Conservation (phyloP, 495 filamentous ascomycete genomes). For the Talaromyces wortmannii region DNA sequence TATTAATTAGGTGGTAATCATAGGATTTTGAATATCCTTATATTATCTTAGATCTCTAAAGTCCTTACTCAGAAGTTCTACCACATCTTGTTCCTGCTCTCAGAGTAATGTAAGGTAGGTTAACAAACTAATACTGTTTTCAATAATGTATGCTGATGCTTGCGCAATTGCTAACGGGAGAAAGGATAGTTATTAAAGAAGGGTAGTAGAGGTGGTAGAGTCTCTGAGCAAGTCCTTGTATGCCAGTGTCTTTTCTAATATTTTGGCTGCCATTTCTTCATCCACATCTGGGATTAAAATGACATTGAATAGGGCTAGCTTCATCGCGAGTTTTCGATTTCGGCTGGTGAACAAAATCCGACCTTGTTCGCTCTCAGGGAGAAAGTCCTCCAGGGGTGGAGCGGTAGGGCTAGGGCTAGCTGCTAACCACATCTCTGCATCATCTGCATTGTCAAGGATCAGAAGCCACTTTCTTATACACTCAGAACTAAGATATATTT, state of each 20-base stretch:
- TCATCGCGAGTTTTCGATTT: conserved; percentile 11
- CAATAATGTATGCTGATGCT: conserved; percentile 36
- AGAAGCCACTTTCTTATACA: too few relatives aligned
- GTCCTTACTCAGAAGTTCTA: conserved; percentile 39
- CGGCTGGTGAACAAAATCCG: conserved; percentile 30
- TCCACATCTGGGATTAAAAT: conserved; percentile 20
- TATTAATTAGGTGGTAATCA: conserved; percentile 48
- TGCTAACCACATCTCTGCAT: too few relatives aligned
- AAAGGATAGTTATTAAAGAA: conserved; percentile 19
- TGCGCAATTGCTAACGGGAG: conserved; percentile 36
- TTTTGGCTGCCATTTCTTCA: conserved; percentile 5
- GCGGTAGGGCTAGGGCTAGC: too few relatives aligned
- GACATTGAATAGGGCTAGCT: conserved; percentile 10
- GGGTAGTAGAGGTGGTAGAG: background rate
- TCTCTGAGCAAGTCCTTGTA: conserved; percentile 15
- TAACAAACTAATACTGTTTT: conserved; percentile 22
- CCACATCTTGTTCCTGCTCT: conserved; percentile 28
- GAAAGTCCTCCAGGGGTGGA: too few relatives aligned
- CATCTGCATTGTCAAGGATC: too few relatives aligned
- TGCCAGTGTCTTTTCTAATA: conserved; percentile 19
- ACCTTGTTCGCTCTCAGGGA: conserved; percentile 20
- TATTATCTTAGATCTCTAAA: conserved; percentile 42
- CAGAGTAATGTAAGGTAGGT: conserved; percentile 37
- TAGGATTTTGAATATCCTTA: conserved; percentile 34
- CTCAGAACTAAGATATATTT: too few relatives aligned